A percentile compares a stretch with the other conserved stretches of the same genome.
phyloP scores from a whole-genome alignment of 306 rosid species.

The Carpinus viminea region DNA sequence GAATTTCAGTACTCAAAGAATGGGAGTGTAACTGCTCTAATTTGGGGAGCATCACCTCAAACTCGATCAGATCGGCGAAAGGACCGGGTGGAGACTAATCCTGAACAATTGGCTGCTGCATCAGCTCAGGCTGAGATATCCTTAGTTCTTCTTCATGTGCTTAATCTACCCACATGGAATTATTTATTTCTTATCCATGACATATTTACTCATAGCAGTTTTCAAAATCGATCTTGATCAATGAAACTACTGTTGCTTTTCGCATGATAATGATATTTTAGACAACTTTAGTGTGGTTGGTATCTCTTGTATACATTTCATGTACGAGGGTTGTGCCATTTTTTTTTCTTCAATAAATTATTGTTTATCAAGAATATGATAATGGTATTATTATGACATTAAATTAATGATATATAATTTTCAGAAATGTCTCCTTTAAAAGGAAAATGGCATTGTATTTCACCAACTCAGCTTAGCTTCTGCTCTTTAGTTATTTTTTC shows the following conservation, averaged over 20 bases:
- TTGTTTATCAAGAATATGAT: too few species aligned
- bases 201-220: neutral
- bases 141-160: conserved; percentile 30
- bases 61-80: conserved; percentile 89
- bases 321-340: too few species aligned
- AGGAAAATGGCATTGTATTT: neutral
- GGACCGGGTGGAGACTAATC: conserved; percentile 96
- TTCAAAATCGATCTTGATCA: neutral
- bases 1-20: conserved; percentile 60
- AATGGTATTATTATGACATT: too few species aligned
- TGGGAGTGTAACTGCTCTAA: conserved; percentile 80
- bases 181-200: neutral
- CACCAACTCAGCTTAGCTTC: neutral
- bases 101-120: conserved; percentile 97
- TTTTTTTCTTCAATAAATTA: too few species aligned
- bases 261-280: neutral
- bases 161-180: conserved; percentile 2
- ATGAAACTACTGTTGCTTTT: neutral
- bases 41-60: conserved; percentile 99
- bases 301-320: too few species aligned
- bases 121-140: conserved; percentile 96
- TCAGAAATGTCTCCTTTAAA: neutral
- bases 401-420: neutral
- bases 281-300: too few species aligned
- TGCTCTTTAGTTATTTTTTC: neutral